phyloP scores from a whole-genome alignment of 495 filamentous ascomycete genomes.

The Hypoxylon intermedium region DNA sequence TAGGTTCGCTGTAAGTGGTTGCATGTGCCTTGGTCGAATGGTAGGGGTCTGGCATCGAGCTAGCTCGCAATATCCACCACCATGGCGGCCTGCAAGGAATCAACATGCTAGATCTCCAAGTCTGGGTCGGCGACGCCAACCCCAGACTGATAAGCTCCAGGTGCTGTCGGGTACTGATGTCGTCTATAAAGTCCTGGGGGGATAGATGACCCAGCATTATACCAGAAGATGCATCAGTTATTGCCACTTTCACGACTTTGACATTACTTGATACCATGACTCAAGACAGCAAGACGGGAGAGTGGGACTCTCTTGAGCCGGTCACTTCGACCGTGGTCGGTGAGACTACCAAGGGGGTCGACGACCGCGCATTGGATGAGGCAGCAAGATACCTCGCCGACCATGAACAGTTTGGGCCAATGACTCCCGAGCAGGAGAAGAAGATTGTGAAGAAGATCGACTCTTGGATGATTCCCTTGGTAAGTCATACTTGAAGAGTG shows the following conservation, averaged over 20 bases:
- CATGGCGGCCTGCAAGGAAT: constrained; percentile 11
- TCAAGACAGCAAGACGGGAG: constrained; percentile 21
- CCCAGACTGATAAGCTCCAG: constrained; percentile 30
- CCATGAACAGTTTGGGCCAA: constrained; percentile 27
- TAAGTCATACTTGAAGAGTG: constrained; percentile 35
- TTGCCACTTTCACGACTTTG: background rate
- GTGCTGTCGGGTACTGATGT: constrained; percentile 6
- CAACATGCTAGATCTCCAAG: background rate
- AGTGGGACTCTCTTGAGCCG: constrained; percentile 12
- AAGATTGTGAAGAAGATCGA: constrained; percentile 53
- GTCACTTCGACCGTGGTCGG: constrained; percentile 14
- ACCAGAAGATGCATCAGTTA: constrained; percentile 15
- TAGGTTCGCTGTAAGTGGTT: no score
- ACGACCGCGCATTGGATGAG: constrained; percentile 26
- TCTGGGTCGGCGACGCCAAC: constrained; percentile 12
- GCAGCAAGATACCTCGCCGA: constrained; percentile 33
- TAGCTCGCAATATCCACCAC: background rate
- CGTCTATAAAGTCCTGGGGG: constrained; percentile 23
- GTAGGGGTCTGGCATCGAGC: no score
- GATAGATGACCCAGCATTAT: constrained; percentile 2
- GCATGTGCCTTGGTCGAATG: no score
- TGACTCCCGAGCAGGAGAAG: constrained; percentile 47
- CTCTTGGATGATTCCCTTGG: constrained; percentile 54
- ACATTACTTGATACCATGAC: constrained; percentile 16
- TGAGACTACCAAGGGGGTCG: constrained; percentile 16